Evolutionary conservation across 2,329 filamentous ascomycete genomes (phyloP), one percentile per base, ranked within the genome.

Genomic region (Fusarium coicis): DNA sequence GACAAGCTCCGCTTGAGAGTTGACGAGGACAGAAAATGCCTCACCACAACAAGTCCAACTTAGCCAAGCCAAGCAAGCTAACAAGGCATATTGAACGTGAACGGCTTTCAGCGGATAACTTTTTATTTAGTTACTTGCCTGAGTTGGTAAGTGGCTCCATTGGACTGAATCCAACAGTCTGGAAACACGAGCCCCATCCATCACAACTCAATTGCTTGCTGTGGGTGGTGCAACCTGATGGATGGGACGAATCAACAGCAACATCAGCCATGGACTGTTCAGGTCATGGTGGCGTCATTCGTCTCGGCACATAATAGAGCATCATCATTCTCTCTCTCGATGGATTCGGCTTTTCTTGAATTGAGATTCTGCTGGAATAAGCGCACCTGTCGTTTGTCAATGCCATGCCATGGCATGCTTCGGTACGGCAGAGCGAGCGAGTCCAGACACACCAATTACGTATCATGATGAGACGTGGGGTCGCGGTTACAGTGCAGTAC

Each of bases 11-110:
- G 66, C 66, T 65, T 59, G 28, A 40, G 42, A 65, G 36, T 72
- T 56, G 63, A 61, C 58, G 63, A 68, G 56, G 71, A 68, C 71
- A 74, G 63, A 74, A 74, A 74, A 74, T 74, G 71, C 71, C 71
- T 74, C 71, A 74, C 63, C 63, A 74, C 54, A 47, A 74, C 47
- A 67, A 55, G 34, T 39, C 30, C 30, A 30, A 28, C 47, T 34
- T 40, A 58, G 36, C 50, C 52, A 49, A 54, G 53, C 58, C 39
- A 50, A 40, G 34, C 52, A 49, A 61, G 53, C 58, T 44, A 54
- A 34, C 42, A 59, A 44, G 19, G 30, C 42, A 39, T 30, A 43
- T 47, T 50, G 44, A 70, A 61, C 70, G 67, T 50, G 44, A 70
- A 61, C 70, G 67, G 70, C 63, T 71, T 54, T 58, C 49, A 39